A percentile compares a stretch with the other conserved stretches of the same genome.
phyloP scores from a whole-genome alignment of 208 protist species.

The Trypanosomatidae sp. region DNA sequence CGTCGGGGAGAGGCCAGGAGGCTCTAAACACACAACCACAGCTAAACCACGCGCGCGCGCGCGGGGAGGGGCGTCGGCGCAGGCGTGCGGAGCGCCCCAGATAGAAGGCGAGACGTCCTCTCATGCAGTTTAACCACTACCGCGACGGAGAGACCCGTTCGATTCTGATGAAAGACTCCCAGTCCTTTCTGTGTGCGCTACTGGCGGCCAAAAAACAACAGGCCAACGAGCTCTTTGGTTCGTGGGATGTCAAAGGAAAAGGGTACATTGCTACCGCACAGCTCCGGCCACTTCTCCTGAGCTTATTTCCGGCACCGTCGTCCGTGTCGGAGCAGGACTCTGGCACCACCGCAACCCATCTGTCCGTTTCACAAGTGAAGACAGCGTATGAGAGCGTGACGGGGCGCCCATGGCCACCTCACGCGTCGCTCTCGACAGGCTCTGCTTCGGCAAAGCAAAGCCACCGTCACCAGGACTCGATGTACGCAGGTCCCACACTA shows the following conservation, averaged over 20 bases:
- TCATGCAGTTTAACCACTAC: no score
- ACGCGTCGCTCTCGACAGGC: neutral
- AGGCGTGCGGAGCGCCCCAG: neutral
- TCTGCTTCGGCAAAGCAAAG: neutral
- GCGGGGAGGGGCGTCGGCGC: neutral
- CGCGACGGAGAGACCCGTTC: neutral
- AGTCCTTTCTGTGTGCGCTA: conserved; percentile 22
- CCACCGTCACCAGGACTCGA: neutral
- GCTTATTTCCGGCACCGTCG: conserved; percentile 40
- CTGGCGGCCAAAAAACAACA: conserved; percentile 61
- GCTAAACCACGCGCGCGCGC: neutral
- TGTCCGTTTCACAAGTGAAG: conserved; percentile 11
- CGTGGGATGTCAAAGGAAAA: conserved; percentile 50
- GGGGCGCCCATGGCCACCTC: conserved; percentile 13
- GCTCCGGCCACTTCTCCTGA: conserved; percentile 45
- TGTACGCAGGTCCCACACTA: conserved; percentile 25
- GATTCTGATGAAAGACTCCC: neutral
- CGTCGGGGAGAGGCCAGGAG: neutral
- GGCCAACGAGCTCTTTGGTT: conserved; percentile 55
- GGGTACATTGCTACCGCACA: conserved; percentile 46
- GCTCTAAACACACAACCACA: neutral
- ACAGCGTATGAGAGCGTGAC: conserved; percentile 28
- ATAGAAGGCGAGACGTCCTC: neutral
- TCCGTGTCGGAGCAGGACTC: neutral
- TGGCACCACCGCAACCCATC: neutral